A percentile compares a stretch with the other conserved stretches of the same genome.
Conservation (phyloP, 805 yeast species). For the Metschnikowia matae region DNA sequence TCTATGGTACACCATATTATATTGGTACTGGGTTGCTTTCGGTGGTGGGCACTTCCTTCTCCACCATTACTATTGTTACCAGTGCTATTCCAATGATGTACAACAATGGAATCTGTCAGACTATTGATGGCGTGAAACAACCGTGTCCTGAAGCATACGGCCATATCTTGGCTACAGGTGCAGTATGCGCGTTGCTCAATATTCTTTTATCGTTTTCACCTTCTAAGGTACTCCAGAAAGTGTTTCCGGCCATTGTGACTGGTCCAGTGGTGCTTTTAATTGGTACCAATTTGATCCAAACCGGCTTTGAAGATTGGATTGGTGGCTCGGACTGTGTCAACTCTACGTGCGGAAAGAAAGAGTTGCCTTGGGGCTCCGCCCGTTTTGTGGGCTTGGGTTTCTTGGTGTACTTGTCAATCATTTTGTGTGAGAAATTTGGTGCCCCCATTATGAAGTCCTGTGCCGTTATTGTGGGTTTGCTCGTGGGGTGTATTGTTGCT, state of each 20-base stretch:
- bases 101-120: constrained; percentile 57
- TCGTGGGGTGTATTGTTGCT: constrained; percentile 88
- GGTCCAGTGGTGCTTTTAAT: constrained; percentile 89
- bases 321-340: constrained; percentile 76
- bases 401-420: constrained; percentile 68
- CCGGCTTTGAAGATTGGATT: constrained; percentile 81
- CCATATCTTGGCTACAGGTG: constrained; percentile 76
- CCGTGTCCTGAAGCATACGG: constrained; percentile 93
- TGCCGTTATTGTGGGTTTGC: constrained; percentile 81
- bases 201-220: constrained; percentile 74
- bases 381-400: constrained; percentile 85
- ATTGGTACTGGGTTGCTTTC: constrained; percentile 86
- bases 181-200: constrained; percentile 72
- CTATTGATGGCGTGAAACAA: constrained; percentile 57
- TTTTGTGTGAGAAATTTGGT: constrained; percentile 80
- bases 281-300: constrained; percentile 62
- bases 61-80: constrained; percentile 76
- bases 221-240: constrained; percentile 58
- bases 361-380: constrained; percentile 78
- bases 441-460: constrained; percentile 93
- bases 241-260: constrained; percentile 88
- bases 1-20: constrained; percentile 67
- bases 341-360: constrained; percentile 9
- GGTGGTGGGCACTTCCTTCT: constrained; percentile 88
- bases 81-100: constrained; percentile 83